Percentiles rank a stretch among this genome's conserved stretches.
These are phyloP conservation scores for Trichoderma endophyticum DNA, from an alignment of 2,329 filamentous ascomycete genomes.

Conservation along the genomic window DNA sequence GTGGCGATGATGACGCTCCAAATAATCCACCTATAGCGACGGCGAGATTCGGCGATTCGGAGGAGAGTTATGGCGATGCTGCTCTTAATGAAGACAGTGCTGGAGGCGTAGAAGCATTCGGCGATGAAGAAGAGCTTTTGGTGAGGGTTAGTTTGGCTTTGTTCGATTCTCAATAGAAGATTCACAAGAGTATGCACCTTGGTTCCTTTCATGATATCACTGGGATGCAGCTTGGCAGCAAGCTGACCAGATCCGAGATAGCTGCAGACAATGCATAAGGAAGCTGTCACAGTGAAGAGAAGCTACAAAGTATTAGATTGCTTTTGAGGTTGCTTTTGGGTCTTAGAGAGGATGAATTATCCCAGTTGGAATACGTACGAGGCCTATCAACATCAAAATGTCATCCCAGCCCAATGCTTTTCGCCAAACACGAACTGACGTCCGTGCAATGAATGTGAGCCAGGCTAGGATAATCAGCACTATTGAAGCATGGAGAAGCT, in stretches of 20 bases:
- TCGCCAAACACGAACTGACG: constrained; percentile 1
- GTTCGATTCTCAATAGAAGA: background rate
- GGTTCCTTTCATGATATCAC: constrained; percentile 9
- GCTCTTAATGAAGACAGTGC: constrained; percentile 12
- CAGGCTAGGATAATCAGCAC: background rate
- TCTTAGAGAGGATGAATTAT: background rate
- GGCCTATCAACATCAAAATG: constrained; percentile 7
- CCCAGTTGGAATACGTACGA: background rate
- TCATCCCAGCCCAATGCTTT: constrained; percentile 9
- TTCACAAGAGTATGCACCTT: background rate
- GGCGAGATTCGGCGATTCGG: constrained; percentile 7
- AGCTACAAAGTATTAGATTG: constrained; percentile 7
- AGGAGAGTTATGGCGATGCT: constrained; percentile 11
- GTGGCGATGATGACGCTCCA: constrained; percentile 11
- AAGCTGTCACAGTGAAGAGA: constrained; percentile 9
- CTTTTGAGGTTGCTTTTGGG: background rate
- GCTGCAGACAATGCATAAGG: constrained; percentile 5
- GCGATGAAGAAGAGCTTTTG: constrained; percentile 13
- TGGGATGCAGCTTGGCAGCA: background rate
- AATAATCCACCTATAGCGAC: constrained; percentile 7
- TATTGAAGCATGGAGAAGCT: constrained; percentile 7
- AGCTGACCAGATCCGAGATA: constrained; percentile 12
- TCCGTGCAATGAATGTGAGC: background rate
- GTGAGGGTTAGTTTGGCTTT: background rate
- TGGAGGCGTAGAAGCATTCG: constrained; percentile 5